A percentile compares a stretch with the other conserved stretches of the same genome.
Evolutionary conservation across 345 rosid genomes (phyloP).

Genomic region (Eucalyptus pumila): DNA sequence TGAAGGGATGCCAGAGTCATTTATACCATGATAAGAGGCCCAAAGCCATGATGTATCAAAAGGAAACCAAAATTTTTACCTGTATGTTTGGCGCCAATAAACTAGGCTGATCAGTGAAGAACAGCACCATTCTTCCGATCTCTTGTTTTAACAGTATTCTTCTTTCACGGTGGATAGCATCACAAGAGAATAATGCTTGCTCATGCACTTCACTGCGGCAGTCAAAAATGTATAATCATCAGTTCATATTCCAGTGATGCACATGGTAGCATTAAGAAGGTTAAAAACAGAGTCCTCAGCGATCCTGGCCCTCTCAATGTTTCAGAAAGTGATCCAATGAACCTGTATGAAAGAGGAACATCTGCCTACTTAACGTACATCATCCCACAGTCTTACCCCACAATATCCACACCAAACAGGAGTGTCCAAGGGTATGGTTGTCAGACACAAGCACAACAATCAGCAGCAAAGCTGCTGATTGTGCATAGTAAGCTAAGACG

Average conservation of each 20-base stretch:
- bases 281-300: neutral
- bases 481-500: neutral
- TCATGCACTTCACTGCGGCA: conserved; percentile 89
- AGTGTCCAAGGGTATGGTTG: neutral
- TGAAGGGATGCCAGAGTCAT: neutral
- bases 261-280: neutral
- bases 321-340: neutral
- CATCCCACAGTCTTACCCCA: neutral
- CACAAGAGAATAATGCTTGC: conserved; percentile 75
- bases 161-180: conserved; percentile 80
- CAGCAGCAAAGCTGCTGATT: neutral
- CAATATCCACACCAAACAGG: neutral
- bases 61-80: conserved; percentile 18
- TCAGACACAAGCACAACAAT: neutral
- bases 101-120: conserved; percentile 98
- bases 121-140: conserved; percentile 96
- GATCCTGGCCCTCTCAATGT: neutral
- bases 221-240: neutral
- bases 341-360: neutral
- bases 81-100: conserved; percentile 97
- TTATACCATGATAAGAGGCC: neutral
- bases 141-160: conserved; percentile 92
- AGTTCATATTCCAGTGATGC: neutral
- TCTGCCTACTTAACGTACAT: neutral
- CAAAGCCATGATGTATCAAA: neutral